Percentiles rank a stretch among this genome's conserved stretches.
Evolutionary conservation across 495 filamentous ascomycete species (phyloP).

Genomic region (Monascus purpureus): DNA sequence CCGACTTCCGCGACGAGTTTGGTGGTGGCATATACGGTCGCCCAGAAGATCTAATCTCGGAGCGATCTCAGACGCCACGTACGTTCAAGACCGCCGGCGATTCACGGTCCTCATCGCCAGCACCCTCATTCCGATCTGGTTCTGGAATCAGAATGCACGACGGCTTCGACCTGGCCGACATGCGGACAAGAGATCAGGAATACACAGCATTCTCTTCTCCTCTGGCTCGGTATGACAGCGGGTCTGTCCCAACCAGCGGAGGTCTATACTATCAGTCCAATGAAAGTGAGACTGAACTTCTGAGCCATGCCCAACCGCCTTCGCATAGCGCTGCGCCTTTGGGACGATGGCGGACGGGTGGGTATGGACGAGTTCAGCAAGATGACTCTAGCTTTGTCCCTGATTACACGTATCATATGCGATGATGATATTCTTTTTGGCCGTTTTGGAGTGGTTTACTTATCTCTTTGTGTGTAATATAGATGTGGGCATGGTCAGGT

Average conservation of each 20-base stretch:
- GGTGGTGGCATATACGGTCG: slow-evolving; percentile 67
- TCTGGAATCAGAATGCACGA: slow-evolving; percentile 15
- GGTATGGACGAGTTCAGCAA: slow-evolving; percentile 34
- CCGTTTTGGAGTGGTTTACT: background rate
- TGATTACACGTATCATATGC: slow-evolving; percentile 27
- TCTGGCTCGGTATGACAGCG: slow-evolving; percentile 15
- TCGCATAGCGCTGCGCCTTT: slow-evolving; percentile 15
- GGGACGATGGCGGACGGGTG: slow-evolving; percentile 33
- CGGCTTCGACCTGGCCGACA: slow-evolving; percentile 11
- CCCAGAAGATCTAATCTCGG: slow-evolving; percentile 45
- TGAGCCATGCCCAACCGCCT: slow-evolving; percentile 28
- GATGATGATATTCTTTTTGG: slow-evolving; percentile 7
- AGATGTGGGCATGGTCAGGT: too few relatives aligned
- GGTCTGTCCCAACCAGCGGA: slow-evolving; percentile 3
- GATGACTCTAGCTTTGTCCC: slow-evolving; percentile 22
- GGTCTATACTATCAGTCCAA: slow-evolving; percentile 23
- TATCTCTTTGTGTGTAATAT: too few relatives aligned
- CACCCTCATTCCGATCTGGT: slow-evolving; percentile 20
- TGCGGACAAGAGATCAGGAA: slow-evolving; percentile 7
- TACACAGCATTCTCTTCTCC: slow-evolving; percentile 27
- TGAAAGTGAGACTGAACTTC: slow-evolving; percentile 31
- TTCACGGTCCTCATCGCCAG: slow-evolving; percentile 35
- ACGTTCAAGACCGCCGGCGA: slow-evolving; percentile 18
- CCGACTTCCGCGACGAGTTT: slow-evolving; percentile 78
- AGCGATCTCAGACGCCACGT: slow-evolving; percentile 53